phyloP scores from a whole-genome alignment of 371 early-diverging fungal genomes.

The Rhizomucor miehei region DNA sequence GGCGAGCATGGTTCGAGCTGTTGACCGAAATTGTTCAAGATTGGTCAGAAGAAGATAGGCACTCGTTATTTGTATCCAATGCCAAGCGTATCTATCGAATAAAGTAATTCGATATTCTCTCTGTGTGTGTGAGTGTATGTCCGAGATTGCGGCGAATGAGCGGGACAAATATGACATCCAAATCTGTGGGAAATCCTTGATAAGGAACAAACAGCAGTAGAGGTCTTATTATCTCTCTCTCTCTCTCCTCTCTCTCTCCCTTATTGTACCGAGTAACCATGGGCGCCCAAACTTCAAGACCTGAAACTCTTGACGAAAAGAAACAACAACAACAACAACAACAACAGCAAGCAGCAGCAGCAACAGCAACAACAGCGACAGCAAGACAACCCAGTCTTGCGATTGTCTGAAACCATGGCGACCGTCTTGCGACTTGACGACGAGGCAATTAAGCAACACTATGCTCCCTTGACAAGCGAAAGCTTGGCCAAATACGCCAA shows the following conservation, averaged over 20 bases:
- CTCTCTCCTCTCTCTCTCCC: not conserved
- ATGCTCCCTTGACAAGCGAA: slow-evolving; percentile 24
- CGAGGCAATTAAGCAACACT: slow-evolving; percentile 13
- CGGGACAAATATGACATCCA: not conserved
- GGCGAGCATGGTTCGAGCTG: slow-evolving; percentile 33
- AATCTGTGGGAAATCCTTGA: not conserved
- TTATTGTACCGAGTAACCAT: slow-evolving; percentile 5
- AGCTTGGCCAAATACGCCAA: slow-evolving; percentile 33
- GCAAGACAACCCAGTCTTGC: no score
- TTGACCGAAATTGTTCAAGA: slow-evolving; percentile 19
- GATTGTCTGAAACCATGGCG: slow-evolving; percentile 13
- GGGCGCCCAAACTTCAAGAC: slow-evolving; percentile 16
- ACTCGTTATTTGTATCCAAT: slow-evolving; percentile 35
- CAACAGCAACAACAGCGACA: no score
- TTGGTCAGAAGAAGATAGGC: slow-evolving; percentile 33
- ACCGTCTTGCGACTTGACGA: slow-evolving; percentile 4
- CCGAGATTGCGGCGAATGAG: no score
- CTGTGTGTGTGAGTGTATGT: no score
- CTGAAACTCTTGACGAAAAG: slow-evolving; percentile 9
- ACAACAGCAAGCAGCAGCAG: not conserved
- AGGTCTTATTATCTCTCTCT: no score
- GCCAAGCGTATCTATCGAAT: slow-evolving; percentile 22
- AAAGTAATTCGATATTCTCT: no score
- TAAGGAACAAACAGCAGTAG: not conserved
- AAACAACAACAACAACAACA: no score